Conservation (phyloP, 768 basidiomycete species). For the Cystofilobasidium bisporidii region DNA sequence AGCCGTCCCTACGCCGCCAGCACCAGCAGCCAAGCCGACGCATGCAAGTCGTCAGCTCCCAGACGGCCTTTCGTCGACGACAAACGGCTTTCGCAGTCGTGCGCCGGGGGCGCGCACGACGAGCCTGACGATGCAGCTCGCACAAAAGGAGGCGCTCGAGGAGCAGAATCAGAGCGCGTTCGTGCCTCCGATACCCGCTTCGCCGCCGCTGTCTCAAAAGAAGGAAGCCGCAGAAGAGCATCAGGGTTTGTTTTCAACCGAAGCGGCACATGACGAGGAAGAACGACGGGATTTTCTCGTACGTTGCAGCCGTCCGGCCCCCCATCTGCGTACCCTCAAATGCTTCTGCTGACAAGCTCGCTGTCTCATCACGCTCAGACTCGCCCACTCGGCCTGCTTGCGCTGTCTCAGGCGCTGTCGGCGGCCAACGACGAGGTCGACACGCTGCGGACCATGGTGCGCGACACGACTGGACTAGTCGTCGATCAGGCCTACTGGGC, state of each 20-base stretch:
- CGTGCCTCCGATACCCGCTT: background rate
- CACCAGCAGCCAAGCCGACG: background rate
- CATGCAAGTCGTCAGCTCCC: no score
- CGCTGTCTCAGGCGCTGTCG: constrained; percentile 10
- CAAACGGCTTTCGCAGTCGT: background rate
- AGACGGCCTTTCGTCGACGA: background rate
- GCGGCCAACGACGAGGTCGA: constrained; percentile 24
- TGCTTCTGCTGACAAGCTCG: no score
- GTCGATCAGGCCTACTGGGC: constrained; percentile 4
- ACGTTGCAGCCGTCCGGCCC: no score
- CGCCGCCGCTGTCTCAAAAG: background rate
- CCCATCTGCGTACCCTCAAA: no score
- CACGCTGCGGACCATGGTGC: constrained; percentile 9
- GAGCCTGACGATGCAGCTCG: constrained; percentile 17
- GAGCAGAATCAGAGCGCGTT: background rate
- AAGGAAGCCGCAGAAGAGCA: no score
- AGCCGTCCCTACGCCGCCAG: background rate
- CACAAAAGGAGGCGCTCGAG: constrained; percentile 10
- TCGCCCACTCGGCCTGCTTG: constrained; percentile 21
- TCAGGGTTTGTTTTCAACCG: no score
- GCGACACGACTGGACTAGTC: constrained; percentile 14
- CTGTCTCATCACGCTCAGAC: background rate
- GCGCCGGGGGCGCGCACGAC: background rate
- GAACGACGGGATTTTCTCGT: no score
- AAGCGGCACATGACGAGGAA: no score